phyloP scores from a whole-genome alignment of 371 early-diverging fungal genomes.

The Rhizomucor miehei region DNA sequence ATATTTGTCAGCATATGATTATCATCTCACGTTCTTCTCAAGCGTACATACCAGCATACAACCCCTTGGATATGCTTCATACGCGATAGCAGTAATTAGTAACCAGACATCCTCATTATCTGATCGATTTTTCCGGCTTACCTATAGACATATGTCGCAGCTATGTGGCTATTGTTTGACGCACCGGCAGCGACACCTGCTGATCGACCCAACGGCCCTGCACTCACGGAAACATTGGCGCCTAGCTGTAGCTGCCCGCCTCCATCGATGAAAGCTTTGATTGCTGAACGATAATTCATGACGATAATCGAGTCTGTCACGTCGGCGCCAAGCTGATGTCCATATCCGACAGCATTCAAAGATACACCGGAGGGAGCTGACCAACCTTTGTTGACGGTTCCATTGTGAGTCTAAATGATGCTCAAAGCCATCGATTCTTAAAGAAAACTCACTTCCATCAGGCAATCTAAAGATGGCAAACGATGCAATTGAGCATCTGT shows the following conservation, averaged over 20 bases:
- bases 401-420: background rate
- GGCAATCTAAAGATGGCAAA: conserved; percentile 20
- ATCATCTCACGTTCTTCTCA: too few species aligned
- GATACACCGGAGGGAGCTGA: conserved; percentile 45
- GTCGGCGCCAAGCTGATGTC: conserved; percentile 35
- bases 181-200: conserved; percentile 31
- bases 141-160: conserved; percentile 44
- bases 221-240: conserved; percentile 29
- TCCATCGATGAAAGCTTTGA: conserved; percentile 39
- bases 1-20: background rate
- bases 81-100: conserved; percentile 1
- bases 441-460: conserved; percentile 40
- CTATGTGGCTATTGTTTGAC: conserved; percentile 20
- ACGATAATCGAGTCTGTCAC: conserved; percentile 38
- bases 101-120: background rate
- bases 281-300: conserved; percentile 41
- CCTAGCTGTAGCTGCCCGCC: conserved; percentile 44
- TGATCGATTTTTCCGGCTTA: background rate
- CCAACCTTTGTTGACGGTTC: conserved; percentile 25
- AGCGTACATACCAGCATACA: conserved; percentile 21
- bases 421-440: background rate
- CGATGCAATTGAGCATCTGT: too few species aligned
- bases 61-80: conserved; percentile 30
- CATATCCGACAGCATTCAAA: conserved; percentile 33
- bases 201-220: conserved; percentile 34